Percentiles rank a stretch among this genome's conserved stretches.
Evolutionary conservation across 345 rosid genomes (phyloP).

Genomic region (Xanthoceras sorbifolium): DNA sequence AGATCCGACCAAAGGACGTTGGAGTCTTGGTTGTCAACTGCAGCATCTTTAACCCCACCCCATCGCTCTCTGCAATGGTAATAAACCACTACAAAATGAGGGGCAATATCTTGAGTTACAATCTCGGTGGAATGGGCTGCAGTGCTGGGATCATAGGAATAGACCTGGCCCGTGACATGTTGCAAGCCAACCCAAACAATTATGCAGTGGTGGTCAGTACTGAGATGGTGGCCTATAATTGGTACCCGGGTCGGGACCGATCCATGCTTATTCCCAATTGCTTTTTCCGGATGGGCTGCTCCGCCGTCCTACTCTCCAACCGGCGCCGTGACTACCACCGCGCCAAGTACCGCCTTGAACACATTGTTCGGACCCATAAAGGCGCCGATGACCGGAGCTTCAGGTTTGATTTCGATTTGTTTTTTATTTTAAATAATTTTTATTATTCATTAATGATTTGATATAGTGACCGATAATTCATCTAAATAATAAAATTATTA

Average conservation of each 20-base stretch:
- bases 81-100: slow-evolving; percentile 96
- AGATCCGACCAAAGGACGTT: slow-evolving; percentile 78
- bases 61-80: slow-evolving; percentile 86
- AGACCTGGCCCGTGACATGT: slow-evolving; percentile 93
- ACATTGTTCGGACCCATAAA: slow-evolving; percentile 86
- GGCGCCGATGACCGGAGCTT: slow-evolving; percentile 95
- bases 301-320: slow-evolving; percentile 82
- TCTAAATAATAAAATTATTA: neutral
- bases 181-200: slow-evolving; percentile 79
- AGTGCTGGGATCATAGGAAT: slow-evolving; percentile 80
- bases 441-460: neutral
- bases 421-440: neutral
- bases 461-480: neutral
- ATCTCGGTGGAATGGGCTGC: slow-evolving; percentile 97
- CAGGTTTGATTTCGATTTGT: slow-evolving; percentile 46
- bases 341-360: slow-evolving; percentile 89
- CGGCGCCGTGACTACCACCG: slow-evolving; percentile 68
- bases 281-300: slow-evolving; percentile 88
- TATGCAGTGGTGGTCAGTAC: slow-evolving; percentile 87
- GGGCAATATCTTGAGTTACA: slow-evolving; percentile 87
- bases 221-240: slow-evolving; percentile 94
- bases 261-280: slow-evolving; percentile 94
- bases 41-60: slow-evolving; percentile 94
- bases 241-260: slow-evolving; percentile 74
- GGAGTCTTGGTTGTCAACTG: slow-evolving; percentile 92